These are phyloP conservation scores for Colletotrichum endophyticum DNA, from an alignment of 2,329 filamentous ascomycete species.

Conservation along the genomic window DNA sequence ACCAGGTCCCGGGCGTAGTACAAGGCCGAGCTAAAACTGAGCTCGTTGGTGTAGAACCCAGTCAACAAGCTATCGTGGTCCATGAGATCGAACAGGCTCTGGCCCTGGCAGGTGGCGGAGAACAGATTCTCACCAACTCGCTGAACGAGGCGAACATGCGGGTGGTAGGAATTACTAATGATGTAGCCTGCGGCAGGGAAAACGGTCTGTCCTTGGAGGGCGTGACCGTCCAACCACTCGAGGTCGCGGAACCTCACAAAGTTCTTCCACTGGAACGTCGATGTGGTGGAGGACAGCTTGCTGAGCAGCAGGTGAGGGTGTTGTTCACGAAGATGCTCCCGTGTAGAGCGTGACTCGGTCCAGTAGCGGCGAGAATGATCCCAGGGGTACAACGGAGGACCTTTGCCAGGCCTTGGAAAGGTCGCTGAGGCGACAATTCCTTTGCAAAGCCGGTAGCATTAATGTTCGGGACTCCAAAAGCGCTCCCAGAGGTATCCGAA, in stretches of 20 bases:
- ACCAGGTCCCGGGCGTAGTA: not conserved
- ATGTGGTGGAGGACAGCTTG: not conserved
- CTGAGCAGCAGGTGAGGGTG: slow-evolving; percentile 36
- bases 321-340: not conserved
- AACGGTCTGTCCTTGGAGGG: slow-evolving; percentile 37
- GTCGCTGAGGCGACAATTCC: not conserved
- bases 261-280: not conserved
- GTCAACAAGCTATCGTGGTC: not conserved
- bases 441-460: not conserved
- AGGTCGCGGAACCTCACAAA: slow-evolving; percentile 26
- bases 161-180: not conserved
- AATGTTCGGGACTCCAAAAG: slow-evolving; percentile 15
- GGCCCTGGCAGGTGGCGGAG: not conserved
- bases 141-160: too few species aligned
- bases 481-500: slow-evolving; percentile 23
- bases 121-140: too few species aligned
- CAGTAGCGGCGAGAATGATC: slow-evolving; percentile 38
- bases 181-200: slow-evolving; percentile 50
- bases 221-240: slow-evolving; percentile 41
- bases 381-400: slow-evolving; percentile 45
- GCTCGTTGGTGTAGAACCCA: not conserved
- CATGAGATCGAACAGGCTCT: not conserved
- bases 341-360: slow-evolving; percentile 23
- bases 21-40: not conserved
- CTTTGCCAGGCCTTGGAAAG: not conserved